Conservation (phyloP, 306 rosid species). For the Psophocarpus tetragonolobus region DNA sequence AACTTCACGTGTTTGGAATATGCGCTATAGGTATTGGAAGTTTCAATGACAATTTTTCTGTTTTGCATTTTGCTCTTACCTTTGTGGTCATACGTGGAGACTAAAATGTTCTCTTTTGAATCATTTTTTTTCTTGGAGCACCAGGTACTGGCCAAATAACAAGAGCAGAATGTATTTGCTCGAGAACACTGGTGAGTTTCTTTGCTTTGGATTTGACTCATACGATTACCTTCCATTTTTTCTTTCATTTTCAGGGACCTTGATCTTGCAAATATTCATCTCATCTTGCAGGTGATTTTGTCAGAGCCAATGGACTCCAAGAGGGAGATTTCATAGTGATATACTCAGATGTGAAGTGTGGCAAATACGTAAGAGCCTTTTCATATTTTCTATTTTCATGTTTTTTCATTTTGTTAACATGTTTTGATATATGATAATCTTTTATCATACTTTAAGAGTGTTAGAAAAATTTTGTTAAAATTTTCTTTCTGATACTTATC, state of each 20-base stretch:
- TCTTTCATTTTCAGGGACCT: background rate
- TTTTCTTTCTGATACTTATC: too few relatives aligned
- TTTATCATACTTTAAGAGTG: background rate
- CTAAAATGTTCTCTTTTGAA: slow-evolving; percentile 27
- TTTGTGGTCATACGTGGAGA: background rate
- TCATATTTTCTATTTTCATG: background rate
- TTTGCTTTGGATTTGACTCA: background rate
- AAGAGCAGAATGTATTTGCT: slow-evolving; percentile 99
- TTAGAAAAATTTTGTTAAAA: too few relatives aligned
- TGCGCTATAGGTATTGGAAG: slow-evolving; percentile 83
- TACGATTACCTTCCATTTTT: background rate
- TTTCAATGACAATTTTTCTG: background rate
- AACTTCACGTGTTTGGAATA: slow-evolving; percentile 89
- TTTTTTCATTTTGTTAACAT: background rate
- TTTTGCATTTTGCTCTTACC: background rate
- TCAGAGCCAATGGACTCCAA: slow-evolving; percentile 97
- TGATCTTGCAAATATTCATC: background rate
- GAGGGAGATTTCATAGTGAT: slow-evolving; percentile 98
- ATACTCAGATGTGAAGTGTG: slow-evolving; percentile 85
- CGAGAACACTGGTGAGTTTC: slow-evolving; percentile 82
- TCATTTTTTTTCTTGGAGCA: slow-evolving; percentile 50
- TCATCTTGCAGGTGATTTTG: slow-evolving; percentile 75
- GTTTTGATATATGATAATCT: background rate
- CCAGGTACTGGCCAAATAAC: slow-evolving; percentile 99
- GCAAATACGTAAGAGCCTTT: slow-evolving; percentile 68